Evolutionary conservation across 768 basidiomycete species (phyloP), one percentile per base, ranked within the genome.

Genomic region (Pleurotus citrinopileatus): DNA sequence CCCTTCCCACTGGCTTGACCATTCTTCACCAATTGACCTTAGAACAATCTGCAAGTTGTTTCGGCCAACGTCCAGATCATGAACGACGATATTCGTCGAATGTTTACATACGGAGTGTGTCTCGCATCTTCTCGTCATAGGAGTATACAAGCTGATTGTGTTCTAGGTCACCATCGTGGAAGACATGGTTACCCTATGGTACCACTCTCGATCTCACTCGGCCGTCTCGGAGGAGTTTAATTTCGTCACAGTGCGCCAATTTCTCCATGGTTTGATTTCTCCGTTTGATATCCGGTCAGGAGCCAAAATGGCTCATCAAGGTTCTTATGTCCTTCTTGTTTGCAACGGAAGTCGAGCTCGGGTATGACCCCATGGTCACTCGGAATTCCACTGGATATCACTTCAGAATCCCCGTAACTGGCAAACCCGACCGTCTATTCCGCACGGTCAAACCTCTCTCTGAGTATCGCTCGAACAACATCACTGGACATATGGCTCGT

Each of bases 51-150:
- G 5, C 17, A 44, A 25, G 23, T n/a, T 3, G 12, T 25, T 8
- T 19, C 43, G 2, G 43, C 43, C 20, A 44, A 26, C 26, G 13
- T 44, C 26, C 59, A 63, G 26, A 60, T 63, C 22, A 61, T 66
- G 61, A 61, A 64, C 36, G 63, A 61, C 26, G 65, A 66, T 55
- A 37, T 51, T 26, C 58, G 63, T 7, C 57, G 65, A 10, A 62
- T 58, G 55, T 64, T 58, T 42, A 58, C 54, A 6, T 62, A 57
- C 47, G 63, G 62, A 17, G 63, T 64, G 44, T 28, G 60, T 59
- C 17, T 28, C 17, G 44, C 26, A 58, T 59, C 17, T 28, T n/a
- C 43, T 20, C 7, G 3, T 25, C 32, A 10, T 13, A 17, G 13
- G 15, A 15, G 8, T 9, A 22, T 22, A 3, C 43, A 17, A 22